A percentile compares a stretch with the other conserved stretches of the same genome.
Evolutionary conservation across 78 protist genomes (phyloP).

Genomic region (Bigelowiella natans): DNA sequence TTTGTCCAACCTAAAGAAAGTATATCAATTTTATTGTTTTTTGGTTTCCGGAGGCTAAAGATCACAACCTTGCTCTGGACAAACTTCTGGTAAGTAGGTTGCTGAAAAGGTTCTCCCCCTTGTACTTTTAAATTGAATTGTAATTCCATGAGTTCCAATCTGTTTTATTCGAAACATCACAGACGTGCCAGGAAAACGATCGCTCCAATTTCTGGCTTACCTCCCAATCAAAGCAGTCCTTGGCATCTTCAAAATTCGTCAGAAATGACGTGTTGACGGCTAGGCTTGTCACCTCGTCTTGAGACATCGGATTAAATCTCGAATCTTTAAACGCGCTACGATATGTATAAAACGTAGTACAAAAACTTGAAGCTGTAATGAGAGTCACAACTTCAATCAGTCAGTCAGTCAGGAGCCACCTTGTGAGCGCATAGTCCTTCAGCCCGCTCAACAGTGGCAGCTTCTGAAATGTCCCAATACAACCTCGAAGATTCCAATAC

Average conservation of each 20-base stretch:
- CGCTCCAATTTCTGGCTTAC: too few relatives aligned
- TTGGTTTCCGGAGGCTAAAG: neutral
- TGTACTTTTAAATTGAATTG: neutral
- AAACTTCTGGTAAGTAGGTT: neutral
- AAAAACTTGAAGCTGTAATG: too few relatives aligned
- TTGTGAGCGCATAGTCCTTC: neutral
- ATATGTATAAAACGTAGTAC: too few relatives aligned
- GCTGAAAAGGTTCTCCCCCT: neutral
- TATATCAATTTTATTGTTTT: too few relatives aligned
- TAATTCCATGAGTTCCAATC: neutral
- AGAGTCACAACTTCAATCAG: too few relatives aligned
- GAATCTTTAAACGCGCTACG: neutral
- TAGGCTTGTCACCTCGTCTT: neutral
- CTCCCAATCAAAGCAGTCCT: neutral
- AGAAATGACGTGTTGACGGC: neutral
- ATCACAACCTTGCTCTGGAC: neutral
- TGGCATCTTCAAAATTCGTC: neutral
- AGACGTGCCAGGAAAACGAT: neutral
- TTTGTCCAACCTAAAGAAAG: neutral
- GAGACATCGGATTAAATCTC: neutral
- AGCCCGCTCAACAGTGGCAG: neutral
- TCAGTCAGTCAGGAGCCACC: neutral
- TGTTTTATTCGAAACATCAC: too few relatives aligned
- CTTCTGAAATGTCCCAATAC: neutral
- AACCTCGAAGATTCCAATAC: neutral